Evolutionary conservation across 2,329 filamentous ascomycete genomes (phyloP).

Genomic region (Arachnopeziza araneosa): DNA sequence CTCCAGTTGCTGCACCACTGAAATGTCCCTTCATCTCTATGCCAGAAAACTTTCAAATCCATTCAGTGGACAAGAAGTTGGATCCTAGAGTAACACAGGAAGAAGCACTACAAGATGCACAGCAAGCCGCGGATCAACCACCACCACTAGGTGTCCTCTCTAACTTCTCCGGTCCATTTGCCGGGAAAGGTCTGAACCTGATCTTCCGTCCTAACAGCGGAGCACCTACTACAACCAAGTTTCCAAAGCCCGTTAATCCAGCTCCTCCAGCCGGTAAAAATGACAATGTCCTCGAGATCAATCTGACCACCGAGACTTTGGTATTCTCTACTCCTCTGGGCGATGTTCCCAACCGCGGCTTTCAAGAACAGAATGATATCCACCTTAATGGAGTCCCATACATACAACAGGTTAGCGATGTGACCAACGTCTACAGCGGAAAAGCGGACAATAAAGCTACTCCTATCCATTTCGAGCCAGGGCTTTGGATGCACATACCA

Average conservation of each 20-base stretch:
- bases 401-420: conserved; percentile 32
- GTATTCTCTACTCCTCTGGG: conserved; percentile 31
- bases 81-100: no score
- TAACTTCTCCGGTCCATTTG: conserved; percentile 28
- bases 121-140: no score
- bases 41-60: background rate
- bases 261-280: conserved; percentile 10
- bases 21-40: background rate
- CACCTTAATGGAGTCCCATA: conserved; percentile 34
- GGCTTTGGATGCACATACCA: conserved; percentile 37
- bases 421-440: conserved; percentile 24
- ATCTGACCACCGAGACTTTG: conserved; percentile 34
- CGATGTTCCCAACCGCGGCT: conserved; percentile 35
- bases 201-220: conserved; percentile 34
- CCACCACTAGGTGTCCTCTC: conserved; percentile 20
- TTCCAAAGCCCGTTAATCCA: conserved; percentile 3
- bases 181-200: conserved; percentile 34
- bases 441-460: conserved; percentile 20
- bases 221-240: conserved; percentile 17
- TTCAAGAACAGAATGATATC: conserved; percentile 31
- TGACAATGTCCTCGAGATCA: conserved; percentile 35
- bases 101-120: no score
- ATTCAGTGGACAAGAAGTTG: background rate
- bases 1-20: background rate
- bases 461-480: conserved; percentile 38